A percentile compares a stretch with the other conserved stretches of the same genome.
Evolutionary conservation across 2,329 filamentous ascomycete genomes (phyloP).

Genomic region (Paecilomyces variotii): DNA sequence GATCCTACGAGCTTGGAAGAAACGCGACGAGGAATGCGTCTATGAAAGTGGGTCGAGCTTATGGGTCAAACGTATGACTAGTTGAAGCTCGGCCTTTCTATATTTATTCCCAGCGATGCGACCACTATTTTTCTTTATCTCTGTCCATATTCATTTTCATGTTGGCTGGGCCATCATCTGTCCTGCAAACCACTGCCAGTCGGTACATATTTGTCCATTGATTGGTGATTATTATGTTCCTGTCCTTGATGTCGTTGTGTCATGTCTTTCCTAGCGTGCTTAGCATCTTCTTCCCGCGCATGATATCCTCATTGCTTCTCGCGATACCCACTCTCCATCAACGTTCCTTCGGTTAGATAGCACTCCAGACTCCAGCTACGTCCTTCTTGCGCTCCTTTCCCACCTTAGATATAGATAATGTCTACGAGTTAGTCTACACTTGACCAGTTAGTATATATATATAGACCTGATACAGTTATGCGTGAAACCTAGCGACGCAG

Average conservation of each 20-base stretch:
- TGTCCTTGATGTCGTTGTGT: slow-evolving; percentile 3
- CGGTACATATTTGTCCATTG: slow-evolving; percentile 1
- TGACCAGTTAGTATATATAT: not conserved
- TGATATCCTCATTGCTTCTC: slow-evolving; percentile 1
- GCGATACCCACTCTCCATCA: not conserved
- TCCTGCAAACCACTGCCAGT: not conserved
- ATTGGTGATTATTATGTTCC: not conserved
- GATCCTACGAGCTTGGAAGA: slow-evolving; percentile 66
- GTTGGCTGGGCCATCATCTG: slow-evolving; percentile 4
- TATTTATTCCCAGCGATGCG: not conserved
- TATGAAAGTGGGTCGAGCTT: slow-evolving; percentile 50
- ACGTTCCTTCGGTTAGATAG: not conserved
- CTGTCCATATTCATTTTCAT: slow-evolving; percentile 4
- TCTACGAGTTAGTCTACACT: not conserved
- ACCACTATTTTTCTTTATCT: slow-evolving; percentile 1
- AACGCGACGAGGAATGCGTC: slow-evolving; percentile 55
- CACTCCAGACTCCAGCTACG: not conserved
- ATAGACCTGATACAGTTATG: not conserved
- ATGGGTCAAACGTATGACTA: slow-evolving; percentile 72
- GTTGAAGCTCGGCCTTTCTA: slow-evolving; percentile 30
- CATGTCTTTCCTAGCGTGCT: not conserved
- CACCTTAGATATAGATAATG: not conserved
- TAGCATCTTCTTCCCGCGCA: not conserved
- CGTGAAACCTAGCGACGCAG: not conserved
- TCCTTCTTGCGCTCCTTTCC: not conserved